Base-by-base conservation (phyloP, 192 early-diverging fungal species). In the Polychytrium aggregatum region DNA sequence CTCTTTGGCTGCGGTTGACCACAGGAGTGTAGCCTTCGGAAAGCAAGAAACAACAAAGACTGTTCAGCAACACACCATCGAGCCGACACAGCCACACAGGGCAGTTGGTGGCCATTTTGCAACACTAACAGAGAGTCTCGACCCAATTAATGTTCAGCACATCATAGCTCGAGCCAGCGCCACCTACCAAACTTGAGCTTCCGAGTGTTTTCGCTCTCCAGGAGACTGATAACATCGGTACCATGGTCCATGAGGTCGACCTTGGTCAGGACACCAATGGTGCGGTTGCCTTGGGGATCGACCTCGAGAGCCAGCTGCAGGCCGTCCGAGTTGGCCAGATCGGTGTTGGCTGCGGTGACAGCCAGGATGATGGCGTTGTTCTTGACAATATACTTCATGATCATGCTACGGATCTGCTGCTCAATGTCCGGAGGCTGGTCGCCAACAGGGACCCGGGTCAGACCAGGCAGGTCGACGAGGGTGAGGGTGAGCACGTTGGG, bases 361-460 rank as follows among this genome's bases (percentile, higher is more conserved):
- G 92, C 88, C 35, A 99, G 67, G 54, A 99, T 98, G 55, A 99
- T 99, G 26, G 89, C 80, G 55, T 96, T 99, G 43, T 84, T 87
- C 66, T 99, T 99, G 37, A 82, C 82, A 67, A 97, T 93, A 55
- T 92, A 97, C 57, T 97, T 92, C 53, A 93, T 50, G 46, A 99
- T 82, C 97, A 99, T 99, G 37, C 98, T 92, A 42, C 82, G 78
- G 53, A 99, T 99, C 63, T 92, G 88, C 61, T 82, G 87, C 62
- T 99, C 97, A 63, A 99, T 99, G 56, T 99, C 91, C 64, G 90
- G 88, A 42, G 97, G 97, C 74, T 99, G 97, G 63, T 97, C 94
- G 33, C 92, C 92, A 46, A 97, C 90, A 39, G 97, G 95, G 26
- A 98, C 83, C 72, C 96, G 97, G 25, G 97, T 99, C 59, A 99